Evolutionary conservation across 139 green algal species (phyloP).

Genomic region (Desmodesmus armatus): DNA sequence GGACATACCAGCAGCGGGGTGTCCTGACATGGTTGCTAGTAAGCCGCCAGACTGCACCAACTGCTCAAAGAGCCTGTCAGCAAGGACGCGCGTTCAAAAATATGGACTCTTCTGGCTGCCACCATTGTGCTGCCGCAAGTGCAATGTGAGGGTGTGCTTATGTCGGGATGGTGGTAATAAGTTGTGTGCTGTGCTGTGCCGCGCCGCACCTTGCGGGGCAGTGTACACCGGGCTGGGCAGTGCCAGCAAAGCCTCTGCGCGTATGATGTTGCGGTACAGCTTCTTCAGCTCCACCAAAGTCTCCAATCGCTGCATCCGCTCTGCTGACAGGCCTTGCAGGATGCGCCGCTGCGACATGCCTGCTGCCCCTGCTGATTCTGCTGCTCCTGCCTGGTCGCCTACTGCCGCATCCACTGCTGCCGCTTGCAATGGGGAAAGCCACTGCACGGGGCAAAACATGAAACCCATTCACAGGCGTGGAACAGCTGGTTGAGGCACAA

Average conservation of each 20-base stretch:
- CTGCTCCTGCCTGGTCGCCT: neutral
- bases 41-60: no score
- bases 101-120: no score
- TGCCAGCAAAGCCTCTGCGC: conserved; percentile 69
- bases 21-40: no score
- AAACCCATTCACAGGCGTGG: no score
- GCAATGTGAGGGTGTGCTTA: no score
- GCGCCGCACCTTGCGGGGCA: conserved; percentile 5
- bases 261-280: conserved; percentile 86
- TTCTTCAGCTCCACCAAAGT: conserved; percentile 76
- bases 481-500: no score
- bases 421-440: no score
- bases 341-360: neutral
- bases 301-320: conserved; percentile 67
- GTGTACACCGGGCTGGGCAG: conserved; percentile 70
- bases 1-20: no score
- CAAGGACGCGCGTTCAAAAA: no score
- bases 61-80: no score
- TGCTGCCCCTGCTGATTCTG: neutral
- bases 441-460: no score
- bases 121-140: no score
- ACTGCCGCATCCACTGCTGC: neutral
- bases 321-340: conserved; percentile 1
- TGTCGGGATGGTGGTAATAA: neutral
- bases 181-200: neutral